phyloP scores from a whole-genome alignment of 2,329 filamentous ascomycete genomes.

The Verticillium klebahnii region DNA sequence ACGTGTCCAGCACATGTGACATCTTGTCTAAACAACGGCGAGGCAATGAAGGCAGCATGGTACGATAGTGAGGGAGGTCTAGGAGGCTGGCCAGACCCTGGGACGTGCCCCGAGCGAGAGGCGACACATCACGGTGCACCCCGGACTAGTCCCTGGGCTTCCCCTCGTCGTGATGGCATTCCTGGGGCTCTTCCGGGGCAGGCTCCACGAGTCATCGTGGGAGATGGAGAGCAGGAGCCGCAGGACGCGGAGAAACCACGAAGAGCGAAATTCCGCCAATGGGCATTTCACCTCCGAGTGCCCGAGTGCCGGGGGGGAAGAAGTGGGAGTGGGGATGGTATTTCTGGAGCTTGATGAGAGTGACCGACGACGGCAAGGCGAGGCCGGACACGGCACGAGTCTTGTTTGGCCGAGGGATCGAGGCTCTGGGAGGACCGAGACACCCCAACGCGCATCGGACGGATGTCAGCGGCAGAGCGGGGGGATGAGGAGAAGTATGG shows the following conservation, averaged over 20 bases:
- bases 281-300: neutral
- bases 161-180: neutral
- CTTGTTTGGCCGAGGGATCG: neutral
- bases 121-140: neutral
- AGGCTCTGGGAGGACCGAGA: neutral
- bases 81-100: neutral
- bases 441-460: neutral
- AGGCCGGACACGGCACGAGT: neutral
- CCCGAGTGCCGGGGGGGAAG: neutral
- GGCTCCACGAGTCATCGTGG: constrained; percentile 2
- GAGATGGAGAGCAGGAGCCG: neutral
- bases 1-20: neutral
- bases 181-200: neutral
- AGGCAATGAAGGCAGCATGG: neutral
- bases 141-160: neutral
- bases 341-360: neutral
- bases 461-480: neutral
- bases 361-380: neutral
- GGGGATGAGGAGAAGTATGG: neutral
- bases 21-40: neutral
- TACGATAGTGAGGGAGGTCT: neutral
- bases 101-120: neutral
- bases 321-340: neutral
- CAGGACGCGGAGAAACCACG: neutral
- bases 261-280: constrained; percentile 2